Evolutionary conservation across 306 rosid species (phyloP).

Genomic region (Cicer chorassanicum): DNA sequence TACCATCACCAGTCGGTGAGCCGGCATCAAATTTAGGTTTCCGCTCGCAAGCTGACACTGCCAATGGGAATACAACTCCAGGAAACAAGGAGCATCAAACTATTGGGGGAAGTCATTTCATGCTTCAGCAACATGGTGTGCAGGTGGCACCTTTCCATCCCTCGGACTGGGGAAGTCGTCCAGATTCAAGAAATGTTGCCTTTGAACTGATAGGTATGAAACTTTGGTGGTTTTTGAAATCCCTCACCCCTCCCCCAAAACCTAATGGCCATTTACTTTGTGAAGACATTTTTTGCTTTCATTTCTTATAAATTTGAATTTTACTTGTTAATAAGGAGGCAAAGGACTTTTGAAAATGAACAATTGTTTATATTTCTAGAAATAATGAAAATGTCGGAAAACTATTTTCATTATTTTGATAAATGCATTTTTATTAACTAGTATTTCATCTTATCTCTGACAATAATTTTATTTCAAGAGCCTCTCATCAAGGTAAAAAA

Average conservation of each 20-base stretch:
- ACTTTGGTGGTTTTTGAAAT: conserved; percentile 7
- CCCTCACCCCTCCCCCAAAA: neutral
- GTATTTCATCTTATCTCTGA: too few species aligned
- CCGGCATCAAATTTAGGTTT: conserved; percentile 58
- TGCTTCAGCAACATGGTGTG: conserved; percentile 64
- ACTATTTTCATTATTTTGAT: too few species aligned
- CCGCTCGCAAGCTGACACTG: conserved; percentile 58
- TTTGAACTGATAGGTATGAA: conserved; percentile 71
- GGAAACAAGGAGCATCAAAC: conserved; percentile 68
- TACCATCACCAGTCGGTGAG: conserved; percentile 62
- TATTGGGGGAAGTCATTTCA: conserved; percentile 68
- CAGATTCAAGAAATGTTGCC: conserved; percentile 57
- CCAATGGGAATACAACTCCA: conserved; percentile 58
- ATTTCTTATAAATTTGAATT: too few species aligned
- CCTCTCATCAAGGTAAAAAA: too few species aligned
- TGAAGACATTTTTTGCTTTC: too few species aligned
- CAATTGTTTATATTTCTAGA: too few species aligned
- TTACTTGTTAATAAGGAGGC: too few species aligned
- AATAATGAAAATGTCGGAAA: too few species aligned
- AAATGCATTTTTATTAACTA: too few species aligned
- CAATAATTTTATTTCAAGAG: too few species aligned
- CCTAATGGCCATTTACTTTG: too few species aligned
- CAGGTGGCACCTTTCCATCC: conserved; percentile 55
- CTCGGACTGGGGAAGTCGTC: conserved; percentile 68
- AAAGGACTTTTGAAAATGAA: too few species aligned